phyloP scores from a whole-genome alignment of 148 eudicot species.

The Camellia granthamiana region DNA sequence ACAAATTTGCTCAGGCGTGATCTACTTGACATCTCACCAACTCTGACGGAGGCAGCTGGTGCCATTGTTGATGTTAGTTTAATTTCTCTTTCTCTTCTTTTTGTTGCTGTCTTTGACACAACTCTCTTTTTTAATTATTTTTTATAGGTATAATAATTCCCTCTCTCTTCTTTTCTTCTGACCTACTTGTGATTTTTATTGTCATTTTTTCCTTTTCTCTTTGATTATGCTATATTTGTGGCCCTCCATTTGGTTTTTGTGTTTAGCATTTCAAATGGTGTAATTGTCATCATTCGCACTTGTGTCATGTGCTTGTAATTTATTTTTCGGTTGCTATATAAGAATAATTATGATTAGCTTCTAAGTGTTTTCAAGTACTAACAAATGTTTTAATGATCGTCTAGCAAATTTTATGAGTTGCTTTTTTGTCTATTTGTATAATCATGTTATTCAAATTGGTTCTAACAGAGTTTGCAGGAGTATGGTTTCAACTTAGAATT shows the following conservation, averaged over 20 bases:
- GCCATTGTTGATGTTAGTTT: constrained; percentile 87
- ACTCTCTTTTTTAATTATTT: too few species aligned
- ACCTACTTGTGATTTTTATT: background rate
- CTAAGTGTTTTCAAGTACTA: too few species aligned
- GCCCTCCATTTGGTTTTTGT: background rate
- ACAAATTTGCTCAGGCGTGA: constrained; percentile 49
- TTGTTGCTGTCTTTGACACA: too few species aligned
- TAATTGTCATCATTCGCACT: background rate
- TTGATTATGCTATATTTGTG: background rate
- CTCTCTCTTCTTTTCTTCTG: background rate
- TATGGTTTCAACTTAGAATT: background rate
- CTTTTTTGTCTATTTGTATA: background rate
- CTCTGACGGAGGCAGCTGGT: constrained; percentile 89
- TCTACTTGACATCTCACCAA: constrained; percentile 89
- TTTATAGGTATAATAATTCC: background rate
- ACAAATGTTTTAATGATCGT: background rate
- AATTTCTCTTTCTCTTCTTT: background rate
- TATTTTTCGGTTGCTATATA: background rate
- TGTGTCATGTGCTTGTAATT: background rate
- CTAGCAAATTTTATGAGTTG: background rate
- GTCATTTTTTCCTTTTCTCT: background rate
- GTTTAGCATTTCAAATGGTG: background rate
- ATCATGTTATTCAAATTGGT: background rate
- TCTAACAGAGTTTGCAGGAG: background rate
- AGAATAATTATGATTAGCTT: too few species aligned